Base-by-base conservation (phyloP, 2,329 filamentous ascomycete genomes). In the Exophiala xenobiotica region DNA sequence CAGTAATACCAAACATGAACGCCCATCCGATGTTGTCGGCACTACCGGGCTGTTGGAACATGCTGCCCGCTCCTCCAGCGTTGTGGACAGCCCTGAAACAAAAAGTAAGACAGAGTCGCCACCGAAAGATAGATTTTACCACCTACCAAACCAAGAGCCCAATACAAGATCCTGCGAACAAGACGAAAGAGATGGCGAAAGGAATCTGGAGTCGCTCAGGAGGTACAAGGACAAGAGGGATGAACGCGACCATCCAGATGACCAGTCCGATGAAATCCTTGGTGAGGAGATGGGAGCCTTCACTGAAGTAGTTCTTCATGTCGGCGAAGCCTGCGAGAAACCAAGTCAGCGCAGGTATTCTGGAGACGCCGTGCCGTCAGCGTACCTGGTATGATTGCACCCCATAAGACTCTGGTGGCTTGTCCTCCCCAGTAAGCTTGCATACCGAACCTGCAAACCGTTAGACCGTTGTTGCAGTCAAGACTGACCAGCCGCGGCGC, bases 241-340 rank as follows among this genome's bases (percentile, higher is more conserved):
- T 54, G 29, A 62, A 63, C 2, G 52, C 59, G 11, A 39, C 26
- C 47, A 62, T 58, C 60, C 60, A 63, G 23, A 63, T 61, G 14
- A 63, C 19, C 42, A 63, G 41, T 12, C 60, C 60, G 42, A 63
- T 63, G 20, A 63, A 63, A 42, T 63, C 61, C 22, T 63, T 63
- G 2, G 60, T 63, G 31, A 54, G 18, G 3, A 63, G 57, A 38
- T 63, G 61, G 12, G 61, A 63, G 23, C 56, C 48, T 27, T 54
- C 53, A 23, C 53, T 43, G 52, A 64, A 63, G 46, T 43, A 62
- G 48, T 62, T 61, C 38, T 54, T 59, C 59, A 64, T 61, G 35
- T 62, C 56, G 16, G 58, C 55, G 40, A 60, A 58, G 22, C 51
- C 54, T 57, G 31, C 20, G n/a, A 16, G 5, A 18, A 7, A 18